These are phyloP conservation scores for Yamadazyma laniorum DNA, from an alignment of 805 yeast species.

Conservation along the genomic window DNA sequence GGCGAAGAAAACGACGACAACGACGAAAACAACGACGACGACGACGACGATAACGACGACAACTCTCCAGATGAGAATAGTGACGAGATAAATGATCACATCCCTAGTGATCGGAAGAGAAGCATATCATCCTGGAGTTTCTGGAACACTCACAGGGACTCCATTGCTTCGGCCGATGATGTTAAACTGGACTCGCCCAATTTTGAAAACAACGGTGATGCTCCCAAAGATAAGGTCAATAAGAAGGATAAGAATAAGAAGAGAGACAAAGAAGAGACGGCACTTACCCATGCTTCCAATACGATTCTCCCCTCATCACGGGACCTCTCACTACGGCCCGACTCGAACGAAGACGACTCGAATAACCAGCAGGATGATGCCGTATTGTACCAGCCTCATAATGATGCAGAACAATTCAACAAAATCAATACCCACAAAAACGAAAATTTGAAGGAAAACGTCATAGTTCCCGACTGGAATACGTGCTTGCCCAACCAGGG, in stretches of 20 bases:
- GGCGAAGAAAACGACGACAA: constrained; percentile 13
- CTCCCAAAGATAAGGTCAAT: constrained; percentile 5
- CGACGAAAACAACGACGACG: constrained; percentile 17
- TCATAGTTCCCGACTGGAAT: constrained; percentile 44
- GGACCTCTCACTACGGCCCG: not conserved
- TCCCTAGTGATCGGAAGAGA: constrained; percentile 22
- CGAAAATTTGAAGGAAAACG: constrained; percentile 39
- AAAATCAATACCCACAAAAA: constrained; percentile 45
- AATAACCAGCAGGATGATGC: constrained; percentile 33
- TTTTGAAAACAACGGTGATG: constrained; percentile 11
- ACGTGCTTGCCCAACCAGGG: constrained; percentile 32
- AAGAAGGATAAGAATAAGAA: constrained; percentile 7
- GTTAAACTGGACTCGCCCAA: constrained; percentile 1
- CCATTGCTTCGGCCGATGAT: not conserved
- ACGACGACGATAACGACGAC: constrained; percentile 22
- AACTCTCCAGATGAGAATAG: constrained; percentile 22
- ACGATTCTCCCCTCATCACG: constrained; percentile 32
- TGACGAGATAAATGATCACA: constrained; percentile 36
- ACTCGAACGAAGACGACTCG: not conserved
- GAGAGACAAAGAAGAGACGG: constrained; percentile 10
- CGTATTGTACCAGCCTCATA: constrained; percentile 44
- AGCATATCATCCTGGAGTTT: constrained; percentile 31
- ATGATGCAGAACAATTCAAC: constrained; percentile 37
- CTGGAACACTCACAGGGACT: constrained; percentile 24
- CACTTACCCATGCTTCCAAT: constrained; percentile 19